Conservation (phyloP, 768 basidiomycete genomes). For the Tricholoma hemisulphureum region DNA sequence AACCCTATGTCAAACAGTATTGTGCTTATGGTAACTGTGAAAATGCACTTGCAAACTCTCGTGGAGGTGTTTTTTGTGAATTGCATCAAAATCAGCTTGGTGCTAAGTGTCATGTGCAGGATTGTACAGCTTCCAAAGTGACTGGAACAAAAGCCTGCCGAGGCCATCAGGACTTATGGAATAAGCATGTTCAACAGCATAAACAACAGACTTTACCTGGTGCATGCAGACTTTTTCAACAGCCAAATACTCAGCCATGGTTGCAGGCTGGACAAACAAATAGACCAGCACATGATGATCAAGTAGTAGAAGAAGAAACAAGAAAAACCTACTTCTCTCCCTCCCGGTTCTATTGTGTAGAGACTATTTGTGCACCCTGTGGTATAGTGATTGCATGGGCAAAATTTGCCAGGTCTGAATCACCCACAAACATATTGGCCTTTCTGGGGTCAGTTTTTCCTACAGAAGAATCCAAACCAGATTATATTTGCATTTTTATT, state of each 20-base stretch:
- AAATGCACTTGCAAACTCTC: neutral
- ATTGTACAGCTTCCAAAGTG: constrained; percentile 15
- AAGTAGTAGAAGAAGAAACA: constrained; percentile 4
- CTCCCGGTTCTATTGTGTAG: too few species aligned
- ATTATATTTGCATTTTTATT: neutral
- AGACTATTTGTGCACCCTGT: too few species aligned
- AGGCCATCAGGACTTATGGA: too few species aligned
- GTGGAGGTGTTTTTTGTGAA: too few species aligned
- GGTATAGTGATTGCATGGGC: too few species aligned
- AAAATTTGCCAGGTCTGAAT: too few species aligned
- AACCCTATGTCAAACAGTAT: too few species aligned
- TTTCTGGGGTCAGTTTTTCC: constrained; percentile 13
- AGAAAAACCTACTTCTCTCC: constrained; percentile 19
- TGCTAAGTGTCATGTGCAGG: constrained; percentile 14
- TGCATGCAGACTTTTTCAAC: neutral
- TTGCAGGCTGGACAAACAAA: neutral
- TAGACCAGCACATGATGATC: constrained; percentile 18
- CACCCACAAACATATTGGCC: constrained; percentile 16
- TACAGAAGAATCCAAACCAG: neutral
- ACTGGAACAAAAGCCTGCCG: too few species aligned
- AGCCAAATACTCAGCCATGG: too few species aligned
- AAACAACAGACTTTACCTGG: neutral
- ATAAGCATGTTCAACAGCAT: too few species aligned
- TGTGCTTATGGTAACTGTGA: constrained; percentile 2
- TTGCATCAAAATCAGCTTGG: neutral